Percentiles rank a stretch among this genome's conserved stretches.
These are phyloP conservation scores for Ilyonectria sp. DNA, from an alignment of 2,329 filamentous ascomycete species.

Conservation along the genomic window DNA sequence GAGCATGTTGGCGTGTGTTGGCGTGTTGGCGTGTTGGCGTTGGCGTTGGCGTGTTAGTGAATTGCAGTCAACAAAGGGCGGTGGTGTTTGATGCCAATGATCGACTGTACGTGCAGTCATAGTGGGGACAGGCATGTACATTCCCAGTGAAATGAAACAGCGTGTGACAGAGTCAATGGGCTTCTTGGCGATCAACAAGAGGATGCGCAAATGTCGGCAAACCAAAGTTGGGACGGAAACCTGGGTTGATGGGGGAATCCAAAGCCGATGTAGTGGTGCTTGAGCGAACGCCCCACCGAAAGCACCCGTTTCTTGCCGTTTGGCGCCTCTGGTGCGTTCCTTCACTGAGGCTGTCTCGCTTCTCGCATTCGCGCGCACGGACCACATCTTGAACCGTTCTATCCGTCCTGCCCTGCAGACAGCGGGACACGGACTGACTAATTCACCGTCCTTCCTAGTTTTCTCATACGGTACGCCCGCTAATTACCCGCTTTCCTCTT, in stretches of 20 bases:
- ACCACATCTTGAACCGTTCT: neutral
- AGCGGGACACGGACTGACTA: slow-evolving; percentile 14
- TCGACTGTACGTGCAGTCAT: neutral
- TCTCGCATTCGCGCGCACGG: slow-evolving; percentile 37
- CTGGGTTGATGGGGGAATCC: neutral
- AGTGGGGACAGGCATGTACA: neutral
- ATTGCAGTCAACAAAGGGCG: neutral
- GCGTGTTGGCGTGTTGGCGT: neutral
- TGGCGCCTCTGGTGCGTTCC: neutral
- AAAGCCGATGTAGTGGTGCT: neutral
- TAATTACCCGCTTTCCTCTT: slow-evolving; percentile 1
- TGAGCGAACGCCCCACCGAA: neutral
- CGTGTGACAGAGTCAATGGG: neutral
- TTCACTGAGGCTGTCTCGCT: neutral
- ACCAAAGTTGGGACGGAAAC: neutral
- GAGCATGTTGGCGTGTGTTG: neutral
- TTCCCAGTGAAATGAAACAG: neutral
- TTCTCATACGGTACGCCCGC: neutral
- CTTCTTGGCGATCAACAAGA: neutral
- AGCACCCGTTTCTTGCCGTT: neutral
- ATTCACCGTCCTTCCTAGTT: neutral
- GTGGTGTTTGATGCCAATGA: neutral
- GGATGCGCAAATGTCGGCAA: neutral
- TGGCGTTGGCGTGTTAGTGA: neutral
- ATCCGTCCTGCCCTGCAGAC: neutral